These are phyloP conservation scores for Blastobotrys proliferans DNA, from an alignment of 1,139 yeast species.

Conservation along the genomic window DNA sequence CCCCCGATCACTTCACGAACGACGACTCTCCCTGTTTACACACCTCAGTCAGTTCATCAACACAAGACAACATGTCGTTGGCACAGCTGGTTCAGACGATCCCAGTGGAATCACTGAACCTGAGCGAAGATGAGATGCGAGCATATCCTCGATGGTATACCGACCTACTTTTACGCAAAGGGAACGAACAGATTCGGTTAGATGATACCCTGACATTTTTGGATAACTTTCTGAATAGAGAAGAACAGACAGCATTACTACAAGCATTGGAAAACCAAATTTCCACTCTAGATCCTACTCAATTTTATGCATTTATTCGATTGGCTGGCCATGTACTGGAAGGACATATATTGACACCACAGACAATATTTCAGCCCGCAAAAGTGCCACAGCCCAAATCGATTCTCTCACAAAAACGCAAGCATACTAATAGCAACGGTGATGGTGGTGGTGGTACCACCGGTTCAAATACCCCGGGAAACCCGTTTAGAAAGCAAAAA, in stretches of 20 bases:
- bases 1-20: no score
- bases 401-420: conserved; percentile 32
- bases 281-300: conserved; percentile 37
- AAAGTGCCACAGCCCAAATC: conserved; percentile 38
- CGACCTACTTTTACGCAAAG: conserved; percentile 38
- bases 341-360: conserved; percentile 23
- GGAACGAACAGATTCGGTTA: conserved; percentile 34
- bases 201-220: conserved; percentile 38
- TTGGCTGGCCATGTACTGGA: conserved; percentile 37
- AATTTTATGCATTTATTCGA: conserved; percentile 39
- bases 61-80: conserved; percentile 3
- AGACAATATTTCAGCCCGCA: conserved; percentile 26
- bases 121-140: conserved; percentile 38
- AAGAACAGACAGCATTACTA: conserved; percentile 30
- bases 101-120: conserved; percentile 23
- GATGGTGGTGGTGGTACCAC: conserved; percentile 4
- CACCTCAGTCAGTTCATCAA: no score
- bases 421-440: conserved; percentile 20
- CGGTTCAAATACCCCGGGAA: conserved; percentile 18
- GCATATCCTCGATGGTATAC: conserved; percentile 44
- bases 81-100: conserved; percentile 9
- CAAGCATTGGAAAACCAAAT: conserved; percentile 30
- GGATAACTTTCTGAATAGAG: conserved; percentile 38
- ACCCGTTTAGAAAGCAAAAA: conserved; percentile 29
- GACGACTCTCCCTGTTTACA: no score